Conservation (phyloP, 768 basidiomycete genomes). For the Pleurotus salmoneostramineus region DNA sequence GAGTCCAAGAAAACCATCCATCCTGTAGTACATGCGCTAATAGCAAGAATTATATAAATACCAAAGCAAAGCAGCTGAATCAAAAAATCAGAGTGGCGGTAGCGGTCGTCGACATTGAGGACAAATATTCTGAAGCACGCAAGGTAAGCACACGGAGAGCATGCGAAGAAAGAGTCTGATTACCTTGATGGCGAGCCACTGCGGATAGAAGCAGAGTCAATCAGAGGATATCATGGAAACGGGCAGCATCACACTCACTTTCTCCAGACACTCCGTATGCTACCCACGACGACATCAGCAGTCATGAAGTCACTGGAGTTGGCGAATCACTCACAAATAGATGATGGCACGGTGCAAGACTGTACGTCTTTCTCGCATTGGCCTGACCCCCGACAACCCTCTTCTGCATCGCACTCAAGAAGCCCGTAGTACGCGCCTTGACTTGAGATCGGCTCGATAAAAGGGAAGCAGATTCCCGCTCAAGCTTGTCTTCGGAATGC, state of each 20-base stretch:
- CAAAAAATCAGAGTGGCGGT: conserved; percentile 59
- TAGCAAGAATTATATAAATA: not conserved
- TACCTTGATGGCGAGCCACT: conserved; percentile 80
- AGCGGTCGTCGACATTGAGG: conserved; percentile 86
- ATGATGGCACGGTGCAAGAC: conserved; percentile 87
- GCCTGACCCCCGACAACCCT: conserved; percentile 32
- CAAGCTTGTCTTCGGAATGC: conserved; percentile 25
- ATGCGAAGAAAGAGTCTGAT: not conserved
- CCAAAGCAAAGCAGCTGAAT: not conserved
- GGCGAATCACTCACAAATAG: conserved; percentile 60
- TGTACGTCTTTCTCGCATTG: conserved; percentile 63
- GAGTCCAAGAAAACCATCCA: not conserved
- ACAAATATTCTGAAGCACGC: conserved; percentile 67
- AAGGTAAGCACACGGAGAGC: conserved; percentile 2
- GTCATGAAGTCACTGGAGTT: not conserved
- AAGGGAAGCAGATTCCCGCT: conserved; percentile 13
- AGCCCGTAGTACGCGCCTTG: conserved; percentile 26
- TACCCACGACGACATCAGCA: conserved; percentile 19
- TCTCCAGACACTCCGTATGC: conserved; percentile 88
- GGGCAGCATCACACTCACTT: conserved; percentile 35
- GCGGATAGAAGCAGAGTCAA: not conserved
- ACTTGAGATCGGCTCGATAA: conserved; percentile 2
- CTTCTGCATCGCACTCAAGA: conserved; percentile 41
- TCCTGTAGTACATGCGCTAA: not conserved
- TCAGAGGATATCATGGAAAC: conserved; percentile 12